These are phyloP conservation scores for Rhodamnia argentea DNA, from an alignment of 345 rosid species.

Conservation along the genomic window DNA sequence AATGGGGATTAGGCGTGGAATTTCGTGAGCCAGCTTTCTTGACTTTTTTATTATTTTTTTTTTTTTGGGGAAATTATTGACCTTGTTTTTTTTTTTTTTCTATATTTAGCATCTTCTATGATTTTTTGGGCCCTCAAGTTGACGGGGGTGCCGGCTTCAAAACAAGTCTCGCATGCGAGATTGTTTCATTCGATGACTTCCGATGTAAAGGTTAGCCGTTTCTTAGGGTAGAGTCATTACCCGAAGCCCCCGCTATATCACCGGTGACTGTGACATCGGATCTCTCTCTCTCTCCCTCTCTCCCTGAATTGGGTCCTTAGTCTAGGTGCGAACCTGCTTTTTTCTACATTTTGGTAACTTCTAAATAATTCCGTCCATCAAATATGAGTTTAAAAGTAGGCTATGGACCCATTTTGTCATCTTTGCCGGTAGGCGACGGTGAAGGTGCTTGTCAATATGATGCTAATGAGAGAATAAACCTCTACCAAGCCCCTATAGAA, in stretches of 20 bases:
- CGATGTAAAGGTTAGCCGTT: accelerated
- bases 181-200: not conserved
- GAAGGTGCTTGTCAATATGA: not conserved
- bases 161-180: not conserved
- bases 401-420: not conserved
- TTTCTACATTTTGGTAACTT: too few species aligned
- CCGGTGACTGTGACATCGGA: not conserved
- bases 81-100: not conserved
- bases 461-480: not conserved
- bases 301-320: not conserved
- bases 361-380: not conserved
- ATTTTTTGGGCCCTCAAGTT: not conserved
- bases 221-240: not conserved
- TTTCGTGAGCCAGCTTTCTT: not conserved
- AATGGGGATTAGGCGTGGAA: not conserved
- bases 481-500: not conserved
- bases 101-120: not conserved
- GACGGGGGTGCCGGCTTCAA: not conserved
- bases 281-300: not conserved
- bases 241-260: not conserved
- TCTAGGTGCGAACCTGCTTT: not conserved
- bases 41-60: not conserved
- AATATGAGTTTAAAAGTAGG: not conserved
- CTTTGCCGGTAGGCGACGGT: not conserved
- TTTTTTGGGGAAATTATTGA: not conserved